Evolutionary conservation across 176 grass and related monocot species (phyloP).

Genomic region (Zea luxurians): DNA sequence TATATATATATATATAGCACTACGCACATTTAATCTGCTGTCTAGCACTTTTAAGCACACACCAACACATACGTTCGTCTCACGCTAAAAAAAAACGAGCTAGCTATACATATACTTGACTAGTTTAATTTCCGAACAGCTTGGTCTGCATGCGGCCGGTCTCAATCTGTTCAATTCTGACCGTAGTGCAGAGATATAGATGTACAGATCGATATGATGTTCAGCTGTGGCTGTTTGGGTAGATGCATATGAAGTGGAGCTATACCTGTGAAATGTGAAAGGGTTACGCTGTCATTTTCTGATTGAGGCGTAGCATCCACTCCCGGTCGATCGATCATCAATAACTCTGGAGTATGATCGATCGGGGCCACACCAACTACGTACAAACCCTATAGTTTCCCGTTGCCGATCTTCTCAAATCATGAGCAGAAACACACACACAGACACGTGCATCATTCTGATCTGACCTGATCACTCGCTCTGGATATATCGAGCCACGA

Average conservation of each 20-base stretch:
- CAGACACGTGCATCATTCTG: not conserved
- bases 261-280: not conserved
- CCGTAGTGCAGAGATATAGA: not conserved
- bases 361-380: too few species aligned
- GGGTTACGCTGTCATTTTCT: constrained; percentile 39
- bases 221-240: too few species aligned
- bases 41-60: too few species aligned
- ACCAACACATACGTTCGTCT: not conserved
- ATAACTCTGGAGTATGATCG: too few species aligned
- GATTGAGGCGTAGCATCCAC: constrained; percentile 28
- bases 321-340: not conserved
- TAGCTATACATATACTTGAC: not conserved
- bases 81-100: not conserved
- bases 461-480: not conserved
- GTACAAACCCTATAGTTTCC: too few species aligned
- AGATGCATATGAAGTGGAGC: too few species aligned
- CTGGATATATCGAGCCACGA: not conserved
- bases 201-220: not conserved
- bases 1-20: too few species aligned
- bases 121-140: not conserved
- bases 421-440: not conserved
- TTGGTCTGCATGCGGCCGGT: not conserved
- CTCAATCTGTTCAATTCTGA: not conserved
- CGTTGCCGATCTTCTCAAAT: not conserved
- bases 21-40: not conserved